These are phyloP conservation scores for Hypoxylon fragiforme DNA, from an alignment of 495 filamentous ascomycete species.

Conservation along the genomic window DNA sequence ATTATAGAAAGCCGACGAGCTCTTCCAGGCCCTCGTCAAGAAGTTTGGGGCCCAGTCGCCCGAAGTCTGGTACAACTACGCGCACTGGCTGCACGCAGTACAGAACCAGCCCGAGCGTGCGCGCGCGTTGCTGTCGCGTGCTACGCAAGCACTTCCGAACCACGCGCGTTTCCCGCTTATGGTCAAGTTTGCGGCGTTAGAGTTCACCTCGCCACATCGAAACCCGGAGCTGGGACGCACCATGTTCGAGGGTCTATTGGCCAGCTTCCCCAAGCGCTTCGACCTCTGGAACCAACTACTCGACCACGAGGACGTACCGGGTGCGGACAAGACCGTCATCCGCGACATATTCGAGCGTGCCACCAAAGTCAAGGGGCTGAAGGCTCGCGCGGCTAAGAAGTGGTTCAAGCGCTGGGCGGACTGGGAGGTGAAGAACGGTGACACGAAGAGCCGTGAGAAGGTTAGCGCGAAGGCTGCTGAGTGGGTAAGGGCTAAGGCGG, in stretches of 20 bases:
- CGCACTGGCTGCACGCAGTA: slow-evolving; percentile 81
- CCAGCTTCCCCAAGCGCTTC: slow-evolving; percentile 81
- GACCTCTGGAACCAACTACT: slow-evolving; percentile 92
- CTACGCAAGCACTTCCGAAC: slow-evolving; percentile 75
- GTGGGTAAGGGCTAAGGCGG: slow-evolving; percentile 51
- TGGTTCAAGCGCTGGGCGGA: slow-evolving; percentile 84
- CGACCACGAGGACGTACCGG: slow-evolving; percentile 66
- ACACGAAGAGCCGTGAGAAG: slow-evolving; percentile 69
- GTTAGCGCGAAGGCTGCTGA: slow-evolving; percentile 75
- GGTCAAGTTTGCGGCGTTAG: slow-evolving; percentile 83
- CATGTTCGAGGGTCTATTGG: slow-evolving; percentile 85
- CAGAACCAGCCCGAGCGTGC: slow-evolving; percentile 69
- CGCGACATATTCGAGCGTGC: slow-evolving; percentile 83
- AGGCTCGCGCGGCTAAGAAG: slow-evolving; percentile 72
- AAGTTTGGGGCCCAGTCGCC: slow-evolving; percentile 80
- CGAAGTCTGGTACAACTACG: slow-evolving; percentile 90
- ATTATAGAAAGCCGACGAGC: slow-evolving; percentile 82
- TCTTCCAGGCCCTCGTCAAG: slow-evolving; percentile 84
- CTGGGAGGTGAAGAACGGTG: slow-evolving; percentile 75
- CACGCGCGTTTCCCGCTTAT: slow-evolving; percentile 76
- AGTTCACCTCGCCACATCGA: slow-evolving; percentile 82
- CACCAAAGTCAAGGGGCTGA: slow-evolving; percentile 66
- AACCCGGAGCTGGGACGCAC: slow-evolving; percentile 91
- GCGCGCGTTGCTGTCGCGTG: slow-evolving; percentile 79
- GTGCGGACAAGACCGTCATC: slow-evolving; percentile 59